Percentiles rank a stretch among this genome's conserved stretches.
Evolutionary conservation across 2,329 filamentous ascomycete species (phyloP).

Genomic region (Neocatenulostroma microsporum): DNA sequence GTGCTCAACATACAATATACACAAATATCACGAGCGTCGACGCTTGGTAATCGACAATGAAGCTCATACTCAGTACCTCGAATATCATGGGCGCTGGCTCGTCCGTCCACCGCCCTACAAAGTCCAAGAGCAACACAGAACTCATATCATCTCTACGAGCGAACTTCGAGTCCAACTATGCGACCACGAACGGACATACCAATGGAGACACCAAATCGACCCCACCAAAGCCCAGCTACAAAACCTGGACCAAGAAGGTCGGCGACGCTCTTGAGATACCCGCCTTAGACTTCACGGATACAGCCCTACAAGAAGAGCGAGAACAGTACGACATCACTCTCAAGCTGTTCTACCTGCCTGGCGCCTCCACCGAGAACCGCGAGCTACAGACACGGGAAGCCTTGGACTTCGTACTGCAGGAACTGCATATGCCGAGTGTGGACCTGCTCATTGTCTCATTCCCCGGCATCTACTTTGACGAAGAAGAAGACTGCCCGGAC

Average conservation of each 20-base stretch:
- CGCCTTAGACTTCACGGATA: conserved; percentile 62
- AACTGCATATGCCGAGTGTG: conserved; percentile 66
- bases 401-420: conserved; percentile 68
- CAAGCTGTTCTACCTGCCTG: conserved; percentile 87
- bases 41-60: too few relatives aligned
- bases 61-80: conserved; percentile 80
- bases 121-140: conserved; percentile 84
- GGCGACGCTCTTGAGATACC: conserved; percentile 48
- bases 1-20: too few relatives aligned
- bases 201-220: conserved; percentile 14
- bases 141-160: conserved; percentile 78
- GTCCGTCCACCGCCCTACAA: conserved; percentile 69
- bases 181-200: conserved; percentile 6
- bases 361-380: conserved; percentile 38
- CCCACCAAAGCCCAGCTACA: conserved; percentile 29
- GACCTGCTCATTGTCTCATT: conserved; percentile 91
- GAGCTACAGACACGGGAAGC: conserved; percentile 68
- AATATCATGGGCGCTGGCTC: conserved; percentile 83
- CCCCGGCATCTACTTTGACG: conserved; percentile 87
- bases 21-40: too few relatives aligned
- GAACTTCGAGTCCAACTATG: conserved; percentile 53
- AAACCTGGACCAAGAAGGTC: conserved; percentile 68
- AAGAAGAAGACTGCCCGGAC: conserved; percentile 67
- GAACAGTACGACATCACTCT: conserved; percentile 88
- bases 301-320: conserved; percentile 70